Percentiles rank a stretch among this genome's conserved stretches.
These are phyloP conservation scores for Aspergillus sp. DNA, from an alignment of 2,329 filamentous ascomycete genomes.

Conservation along the genomic window DNA sequence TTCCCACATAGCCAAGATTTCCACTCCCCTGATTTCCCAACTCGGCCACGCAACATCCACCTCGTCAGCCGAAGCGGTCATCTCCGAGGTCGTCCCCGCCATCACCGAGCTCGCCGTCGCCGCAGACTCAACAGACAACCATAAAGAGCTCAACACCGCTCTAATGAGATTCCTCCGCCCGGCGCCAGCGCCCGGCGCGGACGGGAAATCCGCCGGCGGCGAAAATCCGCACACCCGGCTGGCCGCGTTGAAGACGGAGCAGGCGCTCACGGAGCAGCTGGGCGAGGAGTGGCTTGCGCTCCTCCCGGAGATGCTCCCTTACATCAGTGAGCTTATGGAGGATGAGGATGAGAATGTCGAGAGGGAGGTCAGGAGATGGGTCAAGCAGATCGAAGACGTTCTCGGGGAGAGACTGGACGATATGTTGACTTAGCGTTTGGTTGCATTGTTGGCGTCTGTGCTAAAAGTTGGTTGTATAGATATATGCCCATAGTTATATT, in stretches of 20 bases:
- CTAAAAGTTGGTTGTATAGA: too few relatives aligned
- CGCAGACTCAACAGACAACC: constrained; percentile 76
- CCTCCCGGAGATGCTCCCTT: constrained; percentile 90
- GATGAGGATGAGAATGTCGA: constrained; percentile 94
- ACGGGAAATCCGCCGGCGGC: constrained; percentile 21
- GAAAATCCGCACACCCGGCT: constrained; percentile 64
- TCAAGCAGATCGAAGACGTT: constrained; percentile 77
- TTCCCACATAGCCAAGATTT: constrained; percentile 68
- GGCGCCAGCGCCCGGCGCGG: constrained; percentile 37
- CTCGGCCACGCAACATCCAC: constrained; percentile 40
- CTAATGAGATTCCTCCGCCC: constrained; percentile 68
- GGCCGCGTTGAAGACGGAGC: constrained; percentile 72
- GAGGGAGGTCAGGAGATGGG: constrained; percentile 80
- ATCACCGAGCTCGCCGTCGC: constrained; percentile 72
- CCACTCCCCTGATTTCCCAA: constrained; percentile 60
- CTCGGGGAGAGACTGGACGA: constrained; percentile 83
- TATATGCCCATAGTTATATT: too few relatives aligned
- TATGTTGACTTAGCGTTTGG: constrained; percentile 64
- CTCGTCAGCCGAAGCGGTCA: constrained; percentile 37
- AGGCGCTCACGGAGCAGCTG: constrained; percentile 65
- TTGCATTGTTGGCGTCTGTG: background rate
- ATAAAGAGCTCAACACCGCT: constrained; percentile 74
- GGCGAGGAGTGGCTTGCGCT: constrained; percentile 90
- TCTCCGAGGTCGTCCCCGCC: constrained; percentile 56
- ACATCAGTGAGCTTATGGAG: constrained; percentile 90